A percentile compares a stretch with the other conserved stretches of the same genome.
These are phyloP conservation scores for Claviceps capensis DNA, from an alignment of 2,329 filamentous ascomycete genomes.

Conservation along the genomic window DNA sequence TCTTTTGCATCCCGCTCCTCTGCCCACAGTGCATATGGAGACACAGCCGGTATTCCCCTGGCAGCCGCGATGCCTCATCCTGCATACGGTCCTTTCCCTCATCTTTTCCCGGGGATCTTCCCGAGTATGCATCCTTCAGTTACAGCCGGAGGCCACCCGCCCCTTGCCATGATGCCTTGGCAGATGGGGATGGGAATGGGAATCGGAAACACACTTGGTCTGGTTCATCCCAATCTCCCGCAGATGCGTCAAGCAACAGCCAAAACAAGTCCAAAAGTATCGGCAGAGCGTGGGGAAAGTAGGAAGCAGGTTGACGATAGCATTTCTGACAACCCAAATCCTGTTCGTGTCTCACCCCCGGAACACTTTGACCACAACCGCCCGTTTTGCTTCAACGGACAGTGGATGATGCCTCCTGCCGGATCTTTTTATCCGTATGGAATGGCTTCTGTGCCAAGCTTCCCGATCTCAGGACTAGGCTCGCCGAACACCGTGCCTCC, in stretches of 20 bases:
- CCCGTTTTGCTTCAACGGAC: constrained; percentile 31
- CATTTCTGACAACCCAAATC: constrained; percentile 17
- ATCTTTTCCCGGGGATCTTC: constrained; percentile 19
- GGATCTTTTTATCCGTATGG: constrained; percentile 14
- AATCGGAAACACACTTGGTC: constrained; percentile 12
- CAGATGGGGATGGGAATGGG: constrained; percentile 20
- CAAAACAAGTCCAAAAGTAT: constrained; percentile 10
- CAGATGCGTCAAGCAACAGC: constrained; percentile 10
- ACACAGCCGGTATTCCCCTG: constrained; percentile 5
- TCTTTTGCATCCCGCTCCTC: constrained; percentile 8
- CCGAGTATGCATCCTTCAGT: constrained; percentile 18
- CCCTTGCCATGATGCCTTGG: constrained; percentile 26
- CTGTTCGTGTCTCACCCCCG: constrained; percentile 23
- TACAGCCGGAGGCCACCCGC: constrained; percentile 15
- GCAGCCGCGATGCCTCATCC: constrained; percentile 11
- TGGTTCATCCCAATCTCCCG: constrained; percentile 13
- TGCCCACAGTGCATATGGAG: constrained; percentile 7
- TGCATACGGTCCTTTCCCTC: constrained; percentile 15
- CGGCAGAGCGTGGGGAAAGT: constrained; percentile 10
- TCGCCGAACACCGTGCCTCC: constrained; percentile 6
- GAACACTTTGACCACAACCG: constrained; percentile 33
- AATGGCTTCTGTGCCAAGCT: constrained; percentile 16
- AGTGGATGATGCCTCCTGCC: constrained; percentile 25
- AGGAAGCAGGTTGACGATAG: constrained; percentile 19
- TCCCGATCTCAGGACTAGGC: constrained; percentile 14